phyloP scores from a whole-genome alignment of 257 asterid genomes.

The Ligustrum vulgare region DNA sequence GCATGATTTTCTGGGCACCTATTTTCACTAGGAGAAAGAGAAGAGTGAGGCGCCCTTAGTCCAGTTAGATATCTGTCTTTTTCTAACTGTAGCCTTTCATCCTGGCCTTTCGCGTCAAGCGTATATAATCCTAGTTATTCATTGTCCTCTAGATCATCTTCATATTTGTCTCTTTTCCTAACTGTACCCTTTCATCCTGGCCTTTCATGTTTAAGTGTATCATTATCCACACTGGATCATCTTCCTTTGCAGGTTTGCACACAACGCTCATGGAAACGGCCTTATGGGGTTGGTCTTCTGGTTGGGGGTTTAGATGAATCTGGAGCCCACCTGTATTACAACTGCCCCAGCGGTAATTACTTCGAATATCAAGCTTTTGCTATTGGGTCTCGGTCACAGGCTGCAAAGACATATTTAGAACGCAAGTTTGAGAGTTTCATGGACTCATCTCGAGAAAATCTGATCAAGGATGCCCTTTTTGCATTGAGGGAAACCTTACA shows the following conservation, averaged over 20 bases:
- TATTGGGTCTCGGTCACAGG: constrained; percentile 95
- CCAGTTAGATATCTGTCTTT: not conserved
- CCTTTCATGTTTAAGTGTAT: too few relatives aligned
- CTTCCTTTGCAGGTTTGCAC: constrained; percentile 74
- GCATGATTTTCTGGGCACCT: not conserved
- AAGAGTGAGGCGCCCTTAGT: not conserved
- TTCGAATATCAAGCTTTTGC: constrained; percentile 98
- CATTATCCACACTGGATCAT: not conserved
- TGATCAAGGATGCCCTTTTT: constrained; percentile 87
- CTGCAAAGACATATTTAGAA: constrained; percentile 98
- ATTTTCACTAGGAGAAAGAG: not conserved
- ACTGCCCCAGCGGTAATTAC: constrained; percentile 97
- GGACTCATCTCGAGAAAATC: constrained; percentile 70
- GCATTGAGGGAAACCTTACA: constrained; percentile 92
- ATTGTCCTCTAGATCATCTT: too few relatives aligned
- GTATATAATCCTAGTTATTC: not conserved
- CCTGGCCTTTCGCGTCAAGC: not conserved
- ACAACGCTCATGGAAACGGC: constrained; percentile 96
- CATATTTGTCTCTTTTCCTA: too few relatives aligned
- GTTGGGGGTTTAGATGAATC: constrained; percentile 96
- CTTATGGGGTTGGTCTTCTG: constrained; percentile 91
- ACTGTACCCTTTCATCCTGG: too few relatives aligned
- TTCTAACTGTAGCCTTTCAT: not conserved
- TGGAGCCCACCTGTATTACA: constrained; percentile 95
- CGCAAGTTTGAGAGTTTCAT: constrained; percentile 65